A percentile compares a stretch with the other conserved stretches of the same genome.
Evolutionary conservation across 1,284 basidiomycete genomes (phyloP).

Genomic region (Cryptococcus sp.): DNA sequence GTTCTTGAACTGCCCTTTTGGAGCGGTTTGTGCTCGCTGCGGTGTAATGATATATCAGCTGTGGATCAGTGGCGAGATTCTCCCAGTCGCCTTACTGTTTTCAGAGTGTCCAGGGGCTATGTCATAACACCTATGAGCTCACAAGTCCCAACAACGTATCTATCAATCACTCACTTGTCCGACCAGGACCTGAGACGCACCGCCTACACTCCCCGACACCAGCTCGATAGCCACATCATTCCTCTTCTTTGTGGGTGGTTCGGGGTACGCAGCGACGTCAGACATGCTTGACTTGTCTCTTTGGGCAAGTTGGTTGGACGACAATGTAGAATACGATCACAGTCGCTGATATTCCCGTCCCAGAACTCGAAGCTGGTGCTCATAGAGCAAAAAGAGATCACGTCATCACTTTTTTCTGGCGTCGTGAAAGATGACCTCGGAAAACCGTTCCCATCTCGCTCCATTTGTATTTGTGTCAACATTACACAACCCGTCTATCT

Average conservation of each 20-base stretch:
- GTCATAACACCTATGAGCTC: neutral
- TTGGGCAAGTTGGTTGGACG: neutral
- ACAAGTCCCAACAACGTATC: too few relatives aligned
- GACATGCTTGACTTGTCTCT: slow-evolving; percentile 12
- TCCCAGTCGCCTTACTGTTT: slow-evolving; percentile 52
- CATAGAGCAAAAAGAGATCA: too few relatives aligned
- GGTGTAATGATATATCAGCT: neutral
- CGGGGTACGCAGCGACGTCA: slow-evolving; percentile 22
- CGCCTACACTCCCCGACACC: slow-evolving; percentile 53
- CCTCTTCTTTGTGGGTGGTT: slow-evolving; percentile 35
- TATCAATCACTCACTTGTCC: slow-evolving; percentile 60
- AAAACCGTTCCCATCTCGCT: too few relatives aligned
- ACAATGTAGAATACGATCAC: neutral
- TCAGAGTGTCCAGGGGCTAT: slow-evolving; percentile 73
- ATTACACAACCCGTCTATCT: too few relatives aligned
- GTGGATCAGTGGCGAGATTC: neutral
- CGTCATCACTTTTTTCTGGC: too few relatives aligned
- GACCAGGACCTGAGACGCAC: slow-evolving; percentile 65
- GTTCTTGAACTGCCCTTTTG: slow-evolving; percentile 68
- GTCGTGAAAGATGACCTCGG: too few relatives aligned
- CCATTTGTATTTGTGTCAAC: too few relatives aligned
- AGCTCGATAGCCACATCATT: slow-evolving; percentile 51
- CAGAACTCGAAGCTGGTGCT: too few relatives aligned
- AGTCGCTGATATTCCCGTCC: too few relatives aligned
- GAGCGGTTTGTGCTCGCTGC: slow-evolving; percentile 56